Evolutionary conservation across 208 protist species (phyloP).

Genomic region (Herpetomonas samuelpessoai): DNA sequence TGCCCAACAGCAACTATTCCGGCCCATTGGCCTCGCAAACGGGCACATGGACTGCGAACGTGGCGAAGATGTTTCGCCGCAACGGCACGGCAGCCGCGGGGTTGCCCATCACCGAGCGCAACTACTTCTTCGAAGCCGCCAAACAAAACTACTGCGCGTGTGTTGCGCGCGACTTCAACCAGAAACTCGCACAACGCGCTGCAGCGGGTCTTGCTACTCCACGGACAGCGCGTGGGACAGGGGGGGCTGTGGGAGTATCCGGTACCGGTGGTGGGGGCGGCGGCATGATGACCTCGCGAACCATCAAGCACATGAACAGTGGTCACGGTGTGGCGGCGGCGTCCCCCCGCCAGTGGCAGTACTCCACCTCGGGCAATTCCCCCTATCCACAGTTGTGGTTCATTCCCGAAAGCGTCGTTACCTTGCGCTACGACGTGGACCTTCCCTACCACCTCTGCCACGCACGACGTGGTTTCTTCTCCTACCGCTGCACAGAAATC

Average conservation of each 20-base stretch:
- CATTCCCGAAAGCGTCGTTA: not conserved
- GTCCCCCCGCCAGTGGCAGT: not conserved
- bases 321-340: not conserved
- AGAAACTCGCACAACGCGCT: not conserved
- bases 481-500: not conserved
- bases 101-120: not conserved
- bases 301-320: not conserved
- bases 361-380: not conserved
- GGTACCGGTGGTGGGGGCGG: too few relatives aligned
- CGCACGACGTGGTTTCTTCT: not conserved
- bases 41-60: not conserved
- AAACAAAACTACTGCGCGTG: not conserved
- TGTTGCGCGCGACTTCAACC: not conserved
- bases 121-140: constrained; percentile 1
- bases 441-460: not conserved
- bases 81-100: not conserved
- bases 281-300: not conserved
- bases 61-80: not conserved
- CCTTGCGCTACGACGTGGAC: not conserved
- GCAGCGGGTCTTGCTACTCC: too few relatives aligned
- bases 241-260: too few relatives aligned
- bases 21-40: not conserved
- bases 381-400: not conserved
- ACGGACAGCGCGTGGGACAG: too few relatives aligned
- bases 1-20: not conserved